Evolutionary conservation across 257 asterid genomes (phyloP), one percentile per base, ranked within the genome.

Genomic region (Forsythia suspensa): DNA sequence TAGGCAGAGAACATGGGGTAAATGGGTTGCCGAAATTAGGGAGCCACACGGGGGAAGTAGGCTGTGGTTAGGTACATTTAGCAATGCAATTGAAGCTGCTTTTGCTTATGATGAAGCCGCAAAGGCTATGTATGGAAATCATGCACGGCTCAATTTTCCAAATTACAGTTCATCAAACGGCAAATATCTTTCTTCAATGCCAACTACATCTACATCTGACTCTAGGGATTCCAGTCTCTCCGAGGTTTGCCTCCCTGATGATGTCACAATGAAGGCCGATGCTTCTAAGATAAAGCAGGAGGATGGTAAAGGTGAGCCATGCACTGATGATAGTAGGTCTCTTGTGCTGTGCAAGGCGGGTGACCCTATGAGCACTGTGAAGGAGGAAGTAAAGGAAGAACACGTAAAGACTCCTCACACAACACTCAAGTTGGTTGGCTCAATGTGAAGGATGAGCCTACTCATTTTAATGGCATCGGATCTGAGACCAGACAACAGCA

Each of bases 1-100:
- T 41, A 81, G 87, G 72, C 87, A 86, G 55, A 76, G 89, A 74
- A 86, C 78, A 8, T 86, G 89, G 89, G 89, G 89, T 68, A 86
- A 83, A 81, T 86, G 87, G 89, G 89, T 86, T 57, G 84, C 89
- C 38, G n/a, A 86, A 77, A 86, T 86, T 11, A 80, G 85, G 63
- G 82, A 83, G 71, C 89, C 89, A 0, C 65, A 86, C 8, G 76
- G 83, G n/a, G 89, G 89, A 29, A 78, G 73, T 48, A 83, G 87
- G 80, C 84, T 86, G 4, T 86, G 89, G 89, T 55, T 86, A 24
- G 89, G 89, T 61, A 83, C 89, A 4, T 86, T 83, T 42, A 78
- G 78, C 11, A 77, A 77, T 4, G 85, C 85, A 2, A 18, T 80
- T 40, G 82, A 86, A 61, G 87, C 87, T 72, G 87, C 85, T 73